Evolutionary conservation across 768 basidiomycete genomes (phyloP).

Genomic region (Termitomyces eurrhizus): DNA sequence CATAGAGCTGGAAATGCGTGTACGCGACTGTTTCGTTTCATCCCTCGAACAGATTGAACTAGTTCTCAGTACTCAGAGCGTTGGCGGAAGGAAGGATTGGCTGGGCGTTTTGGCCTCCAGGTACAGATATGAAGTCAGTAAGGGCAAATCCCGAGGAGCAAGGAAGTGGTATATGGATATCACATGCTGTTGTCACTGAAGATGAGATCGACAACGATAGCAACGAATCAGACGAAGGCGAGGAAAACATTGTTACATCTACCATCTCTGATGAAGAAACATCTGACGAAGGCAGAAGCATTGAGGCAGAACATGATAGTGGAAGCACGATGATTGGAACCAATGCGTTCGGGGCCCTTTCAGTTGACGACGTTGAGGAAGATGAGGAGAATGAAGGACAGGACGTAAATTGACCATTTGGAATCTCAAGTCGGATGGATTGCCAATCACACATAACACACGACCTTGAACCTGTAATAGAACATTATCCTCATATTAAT

Average conservation of each 20-base stretch:
- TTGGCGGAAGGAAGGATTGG: constrained; percentile 76
- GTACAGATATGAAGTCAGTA: constrained; percentile 24
- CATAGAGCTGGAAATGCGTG: constrained; percentile 88
- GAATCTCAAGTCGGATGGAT: no score
- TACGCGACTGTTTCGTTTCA: constrained; percentile 36
- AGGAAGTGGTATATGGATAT: constrained; percentile 58
- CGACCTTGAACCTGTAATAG: no score
- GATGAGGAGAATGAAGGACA: constrained; percentile 8
- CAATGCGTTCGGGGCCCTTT: constrained; percentile 40
- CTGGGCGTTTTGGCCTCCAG: constrained; percentile 88
- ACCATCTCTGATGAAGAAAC: constrained; percentile 19
- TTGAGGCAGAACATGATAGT: constrained; percentile 16
- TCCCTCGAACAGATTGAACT: background rate
- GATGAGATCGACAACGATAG: constrained; percentile 24
- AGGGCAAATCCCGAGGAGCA: constrained; percentile 21
- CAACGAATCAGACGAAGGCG: constrained; percentile 26
- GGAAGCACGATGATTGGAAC: constrained; percentile 22
- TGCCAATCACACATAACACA: no score
- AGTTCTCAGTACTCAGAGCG: constrained; percentile 63
- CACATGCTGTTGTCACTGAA: constrained; percentile 28
- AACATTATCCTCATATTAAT: no score
- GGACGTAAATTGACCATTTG: no score
- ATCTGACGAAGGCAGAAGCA: constrained; percentile 16
- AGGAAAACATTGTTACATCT: constrained; percentile 16
- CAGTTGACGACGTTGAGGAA: constrained; percentile 27